Evolutionary conservation across 1,284 basidiomycete species (phyloP), one percentile per base, ranked within the genome.

Genomic region (Somion occarium): DNA sequence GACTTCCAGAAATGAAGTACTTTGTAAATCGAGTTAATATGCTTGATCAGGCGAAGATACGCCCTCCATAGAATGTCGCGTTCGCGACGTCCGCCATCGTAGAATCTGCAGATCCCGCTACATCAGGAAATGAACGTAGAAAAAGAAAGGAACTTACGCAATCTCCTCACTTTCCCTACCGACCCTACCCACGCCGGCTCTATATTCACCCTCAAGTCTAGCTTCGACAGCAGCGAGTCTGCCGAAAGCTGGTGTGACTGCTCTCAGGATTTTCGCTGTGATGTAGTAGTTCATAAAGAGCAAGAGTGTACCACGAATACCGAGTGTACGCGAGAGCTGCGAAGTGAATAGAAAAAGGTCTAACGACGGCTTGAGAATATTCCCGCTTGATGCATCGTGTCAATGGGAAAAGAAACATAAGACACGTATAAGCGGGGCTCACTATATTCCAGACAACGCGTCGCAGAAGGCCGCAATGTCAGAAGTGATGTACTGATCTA

Each of bases 131-230:
- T 5, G n/a, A 38, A 27, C 25, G 19, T 38, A 23, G 5, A 27
- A 34, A 20, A 38, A 38, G 26, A 26, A 44, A 9, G 27, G 45
- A 34, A 79, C 88, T 63, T 59, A 88, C 82, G 95, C 94, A 43
- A 99, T 82, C 68, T 99, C 95, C 66, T 99, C 95, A 13, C 89
- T 85, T 62, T 98, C 95, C 54, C 94, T 78, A 2, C 91, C 94
- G 3, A 98, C 80, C 22, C 95, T 71, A 0, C 88, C 87, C 65
- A 98, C 88, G 0, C 93, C 95, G 0, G 86, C 83, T 27, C 95
- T 77, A 64, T 97, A 98, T 61, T 98, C 94, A 13, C 96, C 96
- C 63, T 89, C 87, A 19, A 90, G 65, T 43, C 88, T 83, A 0
- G 93, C 91, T 65, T 98, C 93, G 3, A 92, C 80, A 1, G 92